phyloP scores from a whole-genome alignment of 1,284 basidiomycete genomes.

The Naganishia sp. region DNA sequence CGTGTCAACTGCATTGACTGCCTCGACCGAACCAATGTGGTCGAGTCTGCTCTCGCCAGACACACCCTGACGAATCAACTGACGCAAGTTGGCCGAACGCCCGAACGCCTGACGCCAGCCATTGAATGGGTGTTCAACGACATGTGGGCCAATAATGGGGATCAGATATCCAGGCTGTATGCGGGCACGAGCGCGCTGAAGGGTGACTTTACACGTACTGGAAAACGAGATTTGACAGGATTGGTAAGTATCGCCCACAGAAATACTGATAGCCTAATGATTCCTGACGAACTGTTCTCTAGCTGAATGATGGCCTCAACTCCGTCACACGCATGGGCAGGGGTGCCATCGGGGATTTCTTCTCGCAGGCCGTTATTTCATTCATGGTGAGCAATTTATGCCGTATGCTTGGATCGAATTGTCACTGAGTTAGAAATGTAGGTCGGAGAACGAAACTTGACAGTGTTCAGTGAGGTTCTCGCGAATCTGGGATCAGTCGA shows the following conservation, averaged over 20 bases:
- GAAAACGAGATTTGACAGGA: conserved; percentile 86
- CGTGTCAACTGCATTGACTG: conserved; percentile 93
- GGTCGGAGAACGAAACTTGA: conserved; percentile 72
- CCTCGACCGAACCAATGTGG: conserved; percentile 82
- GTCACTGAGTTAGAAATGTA: neutral
- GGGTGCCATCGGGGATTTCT: conserved; percentile 81
- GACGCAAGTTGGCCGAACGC: conserved; percentile 64
- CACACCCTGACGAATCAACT: conserved; percentile 78
- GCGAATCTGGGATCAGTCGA: conserved; percentile 83
- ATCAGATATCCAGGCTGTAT: conserved; percentile 81
- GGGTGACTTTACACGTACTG: conserved; percentile 96
- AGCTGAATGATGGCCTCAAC: conserved; percentile 79
- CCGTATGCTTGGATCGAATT: neutral
- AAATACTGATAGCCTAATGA: neutral
- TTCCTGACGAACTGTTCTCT: conserved; percentile 9
- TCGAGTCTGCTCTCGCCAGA: conserved; percentile 86
- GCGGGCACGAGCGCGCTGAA: conserved; percentile 65
- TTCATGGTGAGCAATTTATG: conserved; percentile 63
- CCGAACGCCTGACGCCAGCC: conserved; percentile 51
- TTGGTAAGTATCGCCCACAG: conserved; percentile 60
- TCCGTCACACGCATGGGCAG: conserved; percentile 71
- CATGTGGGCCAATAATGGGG: conserved; percentile 94
- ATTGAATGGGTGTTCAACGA: conserved; percentile 84
- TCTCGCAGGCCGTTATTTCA: conserved; percentile 90
- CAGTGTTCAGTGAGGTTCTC: conserved; percentile 89